These are phyloP conservation scores for Aspergillus sp. DNA, from an alignment of 2,329 filamentous ascomycete genomes.

Conservation along the genomic window DNA sequence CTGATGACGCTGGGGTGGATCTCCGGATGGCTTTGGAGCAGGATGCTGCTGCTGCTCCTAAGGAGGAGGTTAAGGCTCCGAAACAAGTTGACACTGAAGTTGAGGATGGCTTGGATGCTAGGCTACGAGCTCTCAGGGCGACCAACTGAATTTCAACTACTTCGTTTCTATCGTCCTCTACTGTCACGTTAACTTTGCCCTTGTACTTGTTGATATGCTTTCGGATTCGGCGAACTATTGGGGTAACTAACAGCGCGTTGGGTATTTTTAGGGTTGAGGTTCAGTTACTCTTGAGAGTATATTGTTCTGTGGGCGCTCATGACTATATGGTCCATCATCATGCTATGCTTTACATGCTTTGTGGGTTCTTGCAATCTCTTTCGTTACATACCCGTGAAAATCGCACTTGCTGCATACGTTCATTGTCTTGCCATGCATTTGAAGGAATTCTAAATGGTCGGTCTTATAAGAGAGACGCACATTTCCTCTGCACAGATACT, in stretches of 20 bases:
- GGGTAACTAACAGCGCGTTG: background rate
- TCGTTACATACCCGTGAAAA: background rate
- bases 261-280: background rate
- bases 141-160: constrained; percentile 27
- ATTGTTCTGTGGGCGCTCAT: constrained; percentile 6
- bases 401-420: background rate
- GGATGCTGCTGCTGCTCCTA: constrained; percentile 39
- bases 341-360: background rate
- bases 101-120: constrained; percentile 45
- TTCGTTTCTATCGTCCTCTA: background rate
- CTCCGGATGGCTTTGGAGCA: constrained; percentile 43
- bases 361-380: background rate
- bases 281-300: background rate
- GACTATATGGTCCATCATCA: constrained; percentile 15
- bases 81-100: constrained; percentile 40
- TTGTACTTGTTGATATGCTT: background rate
- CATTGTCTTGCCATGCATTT: background rate
- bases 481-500: background rate
- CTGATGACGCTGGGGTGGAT: constrained; percentile 48
- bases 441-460: background rate
- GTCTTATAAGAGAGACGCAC: background rate
- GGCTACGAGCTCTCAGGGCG: constrained; percentile 43
- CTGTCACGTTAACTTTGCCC: background rate
- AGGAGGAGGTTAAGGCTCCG: constrained; percentile 44
- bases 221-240: background rate